phyloP scores from a whole-genome alignment of 768 basidiomycete species.

The Rickenella mellea region DNA sequence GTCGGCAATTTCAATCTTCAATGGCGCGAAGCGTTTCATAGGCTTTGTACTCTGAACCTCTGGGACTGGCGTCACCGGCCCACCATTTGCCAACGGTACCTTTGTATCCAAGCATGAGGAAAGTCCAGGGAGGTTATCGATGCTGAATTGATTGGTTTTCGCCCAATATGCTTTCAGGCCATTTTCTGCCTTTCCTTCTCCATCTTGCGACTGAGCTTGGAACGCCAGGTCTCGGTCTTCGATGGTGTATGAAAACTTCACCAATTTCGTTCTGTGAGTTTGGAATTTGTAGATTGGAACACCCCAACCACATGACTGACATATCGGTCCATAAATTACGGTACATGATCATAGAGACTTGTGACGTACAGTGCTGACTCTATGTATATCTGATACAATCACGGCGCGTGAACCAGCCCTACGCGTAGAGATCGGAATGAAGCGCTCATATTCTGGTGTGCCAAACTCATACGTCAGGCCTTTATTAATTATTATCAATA shows the following conservation, averaged over 20 bases:
- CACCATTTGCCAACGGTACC: too few species aligned
- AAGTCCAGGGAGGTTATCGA: conserved; percentile 53
- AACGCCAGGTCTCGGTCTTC: conserved; percentile 31
- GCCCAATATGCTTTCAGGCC: conserved; percentile 52
- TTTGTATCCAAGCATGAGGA: too few species aligned
- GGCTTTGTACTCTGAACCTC: too few species aligned
- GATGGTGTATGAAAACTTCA: conserved; percentile 32
- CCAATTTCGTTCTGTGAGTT: conserved; percentile 42
- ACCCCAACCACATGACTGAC: conserved; percentile 57
- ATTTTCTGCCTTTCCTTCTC: conserved; percentile 15
- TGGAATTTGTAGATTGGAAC: conserved; percentile 54
- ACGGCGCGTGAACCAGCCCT: conserved; percentile 48
- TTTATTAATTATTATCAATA: too few species aligned
- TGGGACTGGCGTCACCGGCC: too few species aligned
- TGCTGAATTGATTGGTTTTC: conserved; percentile 36
- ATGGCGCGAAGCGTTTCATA: too few species aligned
- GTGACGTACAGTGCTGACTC: conserved; percentile 36
- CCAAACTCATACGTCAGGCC: conserved; percentile 1
- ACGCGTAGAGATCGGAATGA: conserved; percentile 8
- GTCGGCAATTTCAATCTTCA: too few species aligned
- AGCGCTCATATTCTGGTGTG: conserved; percentile 7
- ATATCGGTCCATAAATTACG: background rate
- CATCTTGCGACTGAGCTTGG: conserved; percentile 6
- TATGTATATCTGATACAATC: conserved; percentile 53
- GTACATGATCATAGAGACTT: background rate